Base-by-base conservation (phyloP, 768 basidiomycete species). In the Auriscalpium orientale region DNA sequence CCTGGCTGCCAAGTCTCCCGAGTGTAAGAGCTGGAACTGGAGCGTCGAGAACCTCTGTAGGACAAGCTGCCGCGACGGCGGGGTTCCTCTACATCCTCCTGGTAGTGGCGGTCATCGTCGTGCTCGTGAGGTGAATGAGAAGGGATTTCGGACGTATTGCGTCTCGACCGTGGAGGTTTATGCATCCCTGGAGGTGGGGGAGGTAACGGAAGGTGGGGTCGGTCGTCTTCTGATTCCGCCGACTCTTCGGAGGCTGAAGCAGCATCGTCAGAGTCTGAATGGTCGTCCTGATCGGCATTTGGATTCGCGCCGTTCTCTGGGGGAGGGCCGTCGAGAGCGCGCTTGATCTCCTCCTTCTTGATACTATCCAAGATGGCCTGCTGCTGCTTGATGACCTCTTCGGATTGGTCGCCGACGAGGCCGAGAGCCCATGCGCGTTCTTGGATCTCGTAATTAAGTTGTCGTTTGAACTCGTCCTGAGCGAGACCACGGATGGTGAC, bases 311-410 rank as follows among this genome's bases (percentile, higher is more conserved):
- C 21, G 34, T 22, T 33, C 51, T 36, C 40, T 10, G 46, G 53
- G 53, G 13, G 53, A 54, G 7, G 16, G 45, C 7, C 46, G 56
- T 46, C 56, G 59, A 34, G 58, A 56, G 20, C n/a, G 59, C 12
- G 36, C 22, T 55, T 34, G n/a, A 47, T 44, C 1, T 60, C 56
- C 20, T 21, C 12, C 56, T 57, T 62, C 36, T 47, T 52, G 46
- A 62, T 60, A 22, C 40, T 49, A 7, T 62, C 61, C 22, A 62
- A 51, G 46, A 61, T 62, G 55, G 37, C 51, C 54, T 62, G 61
- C 49, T 62, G 61, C 51, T 62, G 53, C 20, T 56, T 45, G n/a
- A 40, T 51, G 36, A 61, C 58, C 43, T 62, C 58, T 4, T 59
- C 58, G 12, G 61, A 62, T n/a, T 58, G 56, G 22, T 50, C 40